Conservation (phyloP, 345 rosid species). For the Turnera subulata region DNA sequence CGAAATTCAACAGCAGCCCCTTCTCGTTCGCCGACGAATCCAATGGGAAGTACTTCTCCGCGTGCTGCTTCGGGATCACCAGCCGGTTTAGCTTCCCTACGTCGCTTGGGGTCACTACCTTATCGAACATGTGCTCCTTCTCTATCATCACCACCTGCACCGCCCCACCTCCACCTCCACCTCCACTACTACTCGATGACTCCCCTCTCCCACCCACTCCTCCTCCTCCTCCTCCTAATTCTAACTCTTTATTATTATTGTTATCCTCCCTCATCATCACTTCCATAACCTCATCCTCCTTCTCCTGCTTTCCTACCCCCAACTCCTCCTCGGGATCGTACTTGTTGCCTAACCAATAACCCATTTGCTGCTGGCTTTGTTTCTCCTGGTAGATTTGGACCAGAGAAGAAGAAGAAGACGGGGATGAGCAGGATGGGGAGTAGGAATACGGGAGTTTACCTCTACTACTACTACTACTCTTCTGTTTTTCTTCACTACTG, state of each 20-base stretch:
- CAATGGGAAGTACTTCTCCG: conserved; percentile 80
- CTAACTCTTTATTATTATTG: too few relatives aligned
- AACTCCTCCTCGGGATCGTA: conserved; percentile 16
- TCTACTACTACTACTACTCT: conserved; percentile 22
- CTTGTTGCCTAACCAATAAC: conserved; percentile 34
- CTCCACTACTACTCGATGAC: too few relatives aligned
- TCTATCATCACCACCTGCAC: conserved; percentile 17
- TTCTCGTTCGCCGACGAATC: conserved; percentile 69
- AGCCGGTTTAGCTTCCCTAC: conserved; percentile 65
- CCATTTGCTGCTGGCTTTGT: conserved; percentile 17
- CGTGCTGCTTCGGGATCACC: conserved; percentile 62
- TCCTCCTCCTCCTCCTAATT: too few relatives aligned
- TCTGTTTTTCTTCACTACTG: conserved; percentile 26
- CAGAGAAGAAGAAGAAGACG: conserved; percentile 14
- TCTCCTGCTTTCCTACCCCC: background rate
- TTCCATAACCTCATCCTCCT: conserved; percentile 18
- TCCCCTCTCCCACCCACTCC: too few relatives aligned
- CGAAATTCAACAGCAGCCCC: conserved; percentile 80
- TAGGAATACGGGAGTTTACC: conserved; percentile 23
- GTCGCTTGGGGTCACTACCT: conserved; percentile 63
- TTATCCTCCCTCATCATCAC: conserved; percentile 12
- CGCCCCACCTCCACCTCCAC: conserved; percentile 15
- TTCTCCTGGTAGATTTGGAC: conserved; percentile 10
- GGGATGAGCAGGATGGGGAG: conserved; percentile 24
- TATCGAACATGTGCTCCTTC: conserved; percentile 57